A percentile compares a stretch with the other conserved stretches of the same genome.
These are phyloP conservation scores for Liquidambar formosana DNA, from an alignment of 164 flowering plant species.

Conservation along the genomic window DNA sequence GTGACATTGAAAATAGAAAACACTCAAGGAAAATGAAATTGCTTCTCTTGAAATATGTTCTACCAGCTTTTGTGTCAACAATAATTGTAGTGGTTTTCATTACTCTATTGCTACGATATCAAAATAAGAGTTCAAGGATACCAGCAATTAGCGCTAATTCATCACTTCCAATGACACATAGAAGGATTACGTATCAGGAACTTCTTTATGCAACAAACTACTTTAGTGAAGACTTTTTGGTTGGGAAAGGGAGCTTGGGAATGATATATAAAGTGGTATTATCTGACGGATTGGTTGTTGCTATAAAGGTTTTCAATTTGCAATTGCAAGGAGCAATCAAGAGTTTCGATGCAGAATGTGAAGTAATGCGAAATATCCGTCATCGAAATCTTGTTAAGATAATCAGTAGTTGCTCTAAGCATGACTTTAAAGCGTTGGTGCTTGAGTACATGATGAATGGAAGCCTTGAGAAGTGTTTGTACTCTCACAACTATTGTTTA, in stretches of 20 bases:
- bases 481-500: constrained; percentile 5
- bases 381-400: constrained; percentile 8
- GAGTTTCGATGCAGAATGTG: constrained; percentile 5
- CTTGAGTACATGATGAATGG: constrained; percentile 5
- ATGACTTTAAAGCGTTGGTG: neutral
- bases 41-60: neutral
- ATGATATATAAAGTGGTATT: too few relatives aligned
- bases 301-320: constrained; percentile 5
- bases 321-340: neutral
- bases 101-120: too few relatives aligned
- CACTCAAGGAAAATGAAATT: neutral
- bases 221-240: neutral
- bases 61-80: too few relatives aligned
- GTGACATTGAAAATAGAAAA: neutral
- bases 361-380: neutral
- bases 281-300: neutral
- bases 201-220: too few relatives aligned
- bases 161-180: too few relatives aligned
- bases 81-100: too few relatives aligned
- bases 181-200: too few relatives aligned
- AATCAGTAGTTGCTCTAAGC: constrained; percentile 2
- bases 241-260: neutral
- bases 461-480: constrained; percentile 2
- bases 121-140: too few relatives aligned
- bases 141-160: too few relatives aligned